Percentiles rank a stretch among this genome's conserved stretches.
These are phyloP conservation scores for Cytidiella melzeri DNA, from an alignment of 768 basidiomycete genomes.

Conservation along the genomic window DNA sequence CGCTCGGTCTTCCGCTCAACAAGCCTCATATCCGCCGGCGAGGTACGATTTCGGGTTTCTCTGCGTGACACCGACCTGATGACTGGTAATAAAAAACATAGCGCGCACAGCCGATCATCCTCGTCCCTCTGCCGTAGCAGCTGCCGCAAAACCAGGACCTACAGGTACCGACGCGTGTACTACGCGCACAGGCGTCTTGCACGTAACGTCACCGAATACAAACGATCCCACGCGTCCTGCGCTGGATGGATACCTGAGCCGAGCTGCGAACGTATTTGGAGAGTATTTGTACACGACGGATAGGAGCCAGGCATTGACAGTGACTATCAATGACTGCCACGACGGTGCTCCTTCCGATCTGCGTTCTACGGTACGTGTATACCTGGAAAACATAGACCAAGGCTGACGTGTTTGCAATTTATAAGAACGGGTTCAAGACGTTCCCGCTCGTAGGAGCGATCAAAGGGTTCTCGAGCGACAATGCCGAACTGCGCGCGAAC, in stretches of 20 bases:
- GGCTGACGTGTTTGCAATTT: slow-evolving; percentile 1
- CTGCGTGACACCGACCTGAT: background rate
- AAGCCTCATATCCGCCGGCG: slow-evolving; percentile 11
- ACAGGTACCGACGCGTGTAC: background rate
- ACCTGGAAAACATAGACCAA: background rate
- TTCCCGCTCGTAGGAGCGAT: slow-evolving; percentile 10
- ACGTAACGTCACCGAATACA: slow-evolving; percentile 4
- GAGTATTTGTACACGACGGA: slow-evolving; percentile 18
- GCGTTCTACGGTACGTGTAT: slow-evolving; percentile 11
- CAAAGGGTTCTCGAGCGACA: slow-evolving; percentile 9
- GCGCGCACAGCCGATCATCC: slow-evolving; percentile 8
- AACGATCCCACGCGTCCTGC: background rate
- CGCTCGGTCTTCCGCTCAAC: slow-evolving; percentile 16
- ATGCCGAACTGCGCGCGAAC: slow-evolving; percentile 1
- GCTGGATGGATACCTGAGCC: slow-evolving; percentile 12
- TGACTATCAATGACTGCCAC: slow-evolving; percentile 11
- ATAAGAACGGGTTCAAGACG: slow-evolving; percentile 9
- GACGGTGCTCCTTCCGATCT: slow-evolving; percentile 12
- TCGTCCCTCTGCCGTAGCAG: slow-evolving; percentile 6
- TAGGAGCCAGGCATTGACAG: slow-evolving; percentile 10
- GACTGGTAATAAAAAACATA: too few species aligned
- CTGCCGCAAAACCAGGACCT: background rate
- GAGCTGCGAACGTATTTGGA: slow-evolving; percentile 14
- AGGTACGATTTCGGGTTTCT: slow-evolving; percentile 8
- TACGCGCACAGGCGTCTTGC: slow-evolving; percentile 8